Base-by-base conservation (phyloP, 495 filamentous ascomycete genomes). In the Tuber magnatum region DNA sequence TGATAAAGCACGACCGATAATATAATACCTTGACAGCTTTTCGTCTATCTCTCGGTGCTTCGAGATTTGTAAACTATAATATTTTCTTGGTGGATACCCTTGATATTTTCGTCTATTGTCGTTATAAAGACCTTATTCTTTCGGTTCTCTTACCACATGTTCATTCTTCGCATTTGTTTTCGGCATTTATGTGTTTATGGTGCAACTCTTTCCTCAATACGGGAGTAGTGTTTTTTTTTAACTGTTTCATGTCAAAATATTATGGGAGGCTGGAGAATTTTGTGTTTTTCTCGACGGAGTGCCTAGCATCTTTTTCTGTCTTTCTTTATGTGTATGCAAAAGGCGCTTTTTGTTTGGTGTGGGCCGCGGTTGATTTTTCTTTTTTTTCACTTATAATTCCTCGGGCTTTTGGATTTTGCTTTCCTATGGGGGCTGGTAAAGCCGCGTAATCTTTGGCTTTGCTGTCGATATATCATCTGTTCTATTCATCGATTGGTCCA, bases 61-160 rank as follows among this genome's bases (percentile, higher is more conserved):
- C 43, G 75, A 32, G 71, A 71, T 38, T 20, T 79, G 76, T 79
- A 79, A 73, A 75, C 70, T 79, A 79, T 75, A 44, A 65, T 72
- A 71, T 75, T 71, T 56, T 38, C 39, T 8, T 75, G 56, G 65
- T 51, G 39, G 24, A 74, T 69, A 46, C 42, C 71, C 75, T 35
- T 20, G 73, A 69, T 73, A 73, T 68, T 70, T 79, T 79, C 76
- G 61, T 79, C 76, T 79, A 74, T 79, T 79, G 78, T 65, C 28
- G 56, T 65, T 79, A 79, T 46, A 79, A 65, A 79, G 56, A 71
- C 78, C 69, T 71, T 68, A 65, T 68, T 68, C 78, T 75, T 72
- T 48, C 28, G n/a, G 32, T 65, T 65, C 28, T 35, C 56, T 65
- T 35, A 65, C 56, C 65, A 46, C 42, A 74, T 70, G 75, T 72